Evolutionary conservation across 257 asterid genomes (phyloP).

Genomic region (Solanum chaucha): DNA sequence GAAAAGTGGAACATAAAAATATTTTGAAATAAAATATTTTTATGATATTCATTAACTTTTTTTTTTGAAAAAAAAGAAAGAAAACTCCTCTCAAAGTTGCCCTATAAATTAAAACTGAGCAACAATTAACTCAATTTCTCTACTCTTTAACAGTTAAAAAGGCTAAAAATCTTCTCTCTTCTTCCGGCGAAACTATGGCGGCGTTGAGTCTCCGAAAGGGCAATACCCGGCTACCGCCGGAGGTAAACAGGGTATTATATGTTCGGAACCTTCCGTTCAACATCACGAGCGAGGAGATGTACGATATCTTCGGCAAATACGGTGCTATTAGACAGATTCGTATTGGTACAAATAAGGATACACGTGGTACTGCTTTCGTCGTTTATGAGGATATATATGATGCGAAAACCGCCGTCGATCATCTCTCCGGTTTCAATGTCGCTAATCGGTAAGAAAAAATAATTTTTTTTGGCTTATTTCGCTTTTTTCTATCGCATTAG

Average conservation of each 20-base stretch:
- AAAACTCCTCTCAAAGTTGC: neutral
- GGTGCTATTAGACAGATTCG: conserved; percentile 91
- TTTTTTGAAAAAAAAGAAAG: no score
- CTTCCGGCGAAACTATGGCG: conserved; percentile 37
- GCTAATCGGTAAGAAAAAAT: conserved; percentile 35
- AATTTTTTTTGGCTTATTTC: neutral
- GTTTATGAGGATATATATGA: conserved; percentile 94
- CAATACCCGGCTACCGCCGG: conserved; percentile 90
- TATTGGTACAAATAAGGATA: conserved; percentile 77
- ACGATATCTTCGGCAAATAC: conserved; percentile 87
- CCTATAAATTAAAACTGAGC: neutral
- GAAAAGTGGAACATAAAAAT: neutral
- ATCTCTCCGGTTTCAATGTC: conserved; percentile 84
- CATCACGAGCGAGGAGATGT: conserved; percentile 95
- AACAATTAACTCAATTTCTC: neutral
- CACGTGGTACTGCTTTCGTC: conserved; percentile 90
- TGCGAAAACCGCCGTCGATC: conserved; percentile 91
- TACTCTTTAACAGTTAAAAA: neutral
- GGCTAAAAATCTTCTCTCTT: neutral
- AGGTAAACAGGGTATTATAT: conserved; percentile 74
- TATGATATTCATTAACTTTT: neutral
- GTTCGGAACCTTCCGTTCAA: conserved; percentile 88
- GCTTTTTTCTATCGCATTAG: neutral
- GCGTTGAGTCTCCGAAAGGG: conserved; percentile 73
- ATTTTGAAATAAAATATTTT: neutral